Evolutionary conservation across 192 early-diverging fungal genomes (phyloP), one percentile per base, ranked within the genome.

Genomic region (Blastocladiella britannica): DNA sequence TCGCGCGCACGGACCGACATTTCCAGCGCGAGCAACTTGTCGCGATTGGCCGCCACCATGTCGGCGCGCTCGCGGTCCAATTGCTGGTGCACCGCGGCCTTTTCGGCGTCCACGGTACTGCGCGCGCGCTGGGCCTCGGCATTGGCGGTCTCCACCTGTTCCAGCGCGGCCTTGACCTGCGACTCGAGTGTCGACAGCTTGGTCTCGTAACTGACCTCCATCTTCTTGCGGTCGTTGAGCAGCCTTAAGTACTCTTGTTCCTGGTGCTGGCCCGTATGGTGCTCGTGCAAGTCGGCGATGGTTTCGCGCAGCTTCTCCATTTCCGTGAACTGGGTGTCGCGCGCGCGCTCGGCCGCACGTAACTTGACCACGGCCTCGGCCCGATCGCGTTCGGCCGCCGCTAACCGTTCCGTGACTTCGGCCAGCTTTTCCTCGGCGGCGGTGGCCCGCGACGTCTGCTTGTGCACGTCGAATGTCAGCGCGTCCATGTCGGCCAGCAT

Each of bases 191-290:
- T 47, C 2, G 15, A 20, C 15, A 47, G 12, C 37, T 47, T 47
- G 37, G 37, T 47, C 37, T 47, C 37, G 37, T 47, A 47, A 47
- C n/a, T 47, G 37, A 47, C n/a, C n/a, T 47, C 37, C 37, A 47
- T 47, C n/a, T 47, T 47, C 37, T 47, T 47, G 37, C 37, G 37
- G 37, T 47, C 37, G n/a, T 47, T 47, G 37, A 47, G 37, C 37
- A 47, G 15, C 37, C 37, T 9, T 20, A 47, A 20, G 37, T 47
- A 47, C 37, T 47, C 37, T 47, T 47, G 15, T 20, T 47, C 37
- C 37, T 47, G 37, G 37, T 47, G 37, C 15, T 47, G 12, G 9
- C 37, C 37, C 37, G 37, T 20, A 9, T 9, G n/a, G 15, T 9
- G 15, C 37, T 47, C 37, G 37, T 47, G 37, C 37, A 47, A 47